Evolutionary conservation across 768 basidiomycete species (phyloP), one percentile per base, ranked within the genome.

Genomic region (Kwoniella heveanensis): DNA sequence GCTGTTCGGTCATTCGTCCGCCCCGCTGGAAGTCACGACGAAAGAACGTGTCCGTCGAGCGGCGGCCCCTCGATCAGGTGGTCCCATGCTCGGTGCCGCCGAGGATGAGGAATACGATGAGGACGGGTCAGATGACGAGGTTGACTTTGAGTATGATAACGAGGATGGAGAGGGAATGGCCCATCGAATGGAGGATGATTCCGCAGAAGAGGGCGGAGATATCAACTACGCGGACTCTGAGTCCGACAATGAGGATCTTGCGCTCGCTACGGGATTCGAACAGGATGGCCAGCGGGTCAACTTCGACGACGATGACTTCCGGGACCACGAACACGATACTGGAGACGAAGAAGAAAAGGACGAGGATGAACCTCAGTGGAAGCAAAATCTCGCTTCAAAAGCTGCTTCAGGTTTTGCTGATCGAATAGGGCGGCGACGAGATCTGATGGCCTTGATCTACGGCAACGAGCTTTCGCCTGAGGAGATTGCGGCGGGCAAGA

Each of bases 361-460:
- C 12, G 85, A 85, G 26, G 82, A 82, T 2, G 83, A 82, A 1
- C 90, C 91, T 0, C 82, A 82, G 62, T 94, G 92, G 92, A 93
- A 93, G 80, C 70, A 75, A 12, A 84, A 89, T 68, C 82, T 94
- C 1, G 82, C 85, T 0, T 81, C 74, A 5, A 81, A 81, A 54
- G 87, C 87, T 60, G 81, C 82, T 10, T 81, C 82, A 13, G 75
- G 82, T 21, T 84, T 85, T 51, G 79, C 83, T 2, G 81, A 82
- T 8, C 78, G 82, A 1, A 69, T 80, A 25, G 81, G 79, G 9
- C 82, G 83, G 37, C 83, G 84, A 63, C 86, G 85, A 70, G 87
- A 95, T 75, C 90, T 92, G 86, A 91, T 88, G 73, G 88, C 88
- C 55, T 85, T 95, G 50, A 90, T 97, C 56, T 97, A 97, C 78